A percentile compares a stretch with the other conserved stretches of the same genome.
These are phyloP conservation scores for Globisporangium yorkense DNA, from an alignment of 352 stramenopile species.

Conservation along the genomic window DNA sequence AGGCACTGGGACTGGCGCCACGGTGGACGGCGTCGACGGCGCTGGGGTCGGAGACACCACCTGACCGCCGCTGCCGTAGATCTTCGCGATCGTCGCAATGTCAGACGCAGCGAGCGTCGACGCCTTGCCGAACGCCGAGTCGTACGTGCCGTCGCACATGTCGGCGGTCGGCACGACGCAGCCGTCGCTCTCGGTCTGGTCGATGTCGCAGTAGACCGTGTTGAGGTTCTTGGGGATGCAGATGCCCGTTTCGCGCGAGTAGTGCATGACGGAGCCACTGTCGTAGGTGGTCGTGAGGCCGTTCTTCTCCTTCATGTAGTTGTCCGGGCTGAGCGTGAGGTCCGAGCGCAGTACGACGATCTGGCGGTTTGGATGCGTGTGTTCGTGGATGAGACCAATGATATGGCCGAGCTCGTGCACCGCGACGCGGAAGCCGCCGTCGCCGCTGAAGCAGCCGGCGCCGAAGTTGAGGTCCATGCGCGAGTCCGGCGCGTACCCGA, in stretches of 20 bases:
- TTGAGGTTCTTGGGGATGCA: constrained; percentile 27
- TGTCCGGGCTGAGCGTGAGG: constrained; percentile 40
- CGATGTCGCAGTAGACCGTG: constrained; percentile 32
- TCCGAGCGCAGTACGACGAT: constrained; percentile 34
- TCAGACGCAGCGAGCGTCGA: constrained; percentile 11
- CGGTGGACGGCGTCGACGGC: background rate
- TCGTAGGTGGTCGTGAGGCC: constrained; percentile 27
- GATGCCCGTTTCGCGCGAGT: constrained; percentile 30
- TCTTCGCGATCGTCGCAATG: constrained; percentile 17
- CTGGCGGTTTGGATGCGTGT: constrained; percentile 38
- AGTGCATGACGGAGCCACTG: constrained; percentile 40
- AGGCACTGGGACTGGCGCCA: constrained; percentile 2
- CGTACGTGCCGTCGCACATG: constrained; percentile 9
- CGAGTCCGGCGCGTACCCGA: constrained; percentile 31
- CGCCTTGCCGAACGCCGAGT: constrained; percentile 11
- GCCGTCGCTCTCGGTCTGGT: constrained; percentile 21
- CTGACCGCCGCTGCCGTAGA: constrained; percentile 13
- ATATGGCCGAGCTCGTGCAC: constrained; percentile 42
- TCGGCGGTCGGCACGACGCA: constrained; percentile 16
- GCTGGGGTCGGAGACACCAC: background rate
- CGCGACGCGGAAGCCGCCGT: constrained; percentile 29
- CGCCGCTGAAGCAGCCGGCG: constrained; percentile 30
- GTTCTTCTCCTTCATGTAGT: constrained; percentile 35
- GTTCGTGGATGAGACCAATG: constrained; percentile 38
- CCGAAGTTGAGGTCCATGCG: constrained; percentile 44